Conservation (phyloP, 805 yeast genomes). For the Saccharomycopsis sp. region DNA sequence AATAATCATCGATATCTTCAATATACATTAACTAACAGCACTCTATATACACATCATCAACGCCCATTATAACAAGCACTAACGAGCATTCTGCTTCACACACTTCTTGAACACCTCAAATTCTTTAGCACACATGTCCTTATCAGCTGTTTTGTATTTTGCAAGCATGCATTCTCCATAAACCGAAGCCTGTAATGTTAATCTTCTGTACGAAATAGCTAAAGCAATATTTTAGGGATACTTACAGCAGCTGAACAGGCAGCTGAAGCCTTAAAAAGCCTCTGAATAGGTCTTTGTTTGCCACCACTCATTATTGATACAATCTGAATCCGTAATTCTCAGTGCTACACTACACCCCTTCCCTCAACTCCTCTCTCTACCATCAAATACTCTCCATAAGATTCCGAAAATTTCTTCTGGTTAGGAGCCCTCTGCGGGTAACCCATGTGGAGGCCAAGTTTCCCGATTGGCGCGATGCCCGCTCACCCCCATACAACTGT, state of each 20-base stretch:
- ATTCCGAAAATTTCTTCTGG: too few relatives aligned
- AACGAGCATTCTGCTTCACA: constrained; percentile 30
- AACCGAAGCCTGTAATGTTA: constrained; percentile 32
- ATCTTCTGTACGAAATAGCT: neutral
- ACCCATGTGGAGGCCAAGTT: too few relatives aligned
- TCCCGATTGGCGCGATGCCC: too few relatives aligned
- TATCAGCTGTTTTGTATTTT: constrained; percentile 43
- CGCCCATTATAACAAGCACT: too few relatives aligned
- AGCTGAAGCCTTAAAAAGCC: constrained; percentile 34
- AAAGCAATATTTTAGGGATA: neutral
- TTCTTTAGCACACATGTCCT: constrained; percentile 48
- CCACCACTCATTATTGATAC: neutral
- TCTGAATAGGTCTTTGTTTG: constrained; percentile 35
- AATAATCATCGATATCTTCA: too few relatives aligned
- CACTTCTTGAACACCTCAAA: constrained; percentile 45
- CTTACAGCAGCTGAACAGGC: constrained; percentile 31
- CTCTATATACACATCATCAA: too few relatives aligned
- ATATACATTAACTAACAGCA: too few relatives aligned
- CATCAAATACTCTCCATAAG: too few relatives aligned
- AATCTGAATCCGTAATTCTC: neutral
- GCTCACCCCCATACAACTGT: too few relatives aligned
- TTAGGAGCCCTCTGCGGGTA: too few relatives aligned
- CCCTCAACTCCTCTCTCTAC: too few relatives aligned
- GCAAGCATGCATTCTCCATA: constrained; percentile 53
- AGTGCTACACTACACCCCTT: neutral